Percentiles rank a stretch among this genome's conserved stretches.
Conservation (phyloP, 1,284 basidiomycete genomes). For the Boletus sp. region DNA sequence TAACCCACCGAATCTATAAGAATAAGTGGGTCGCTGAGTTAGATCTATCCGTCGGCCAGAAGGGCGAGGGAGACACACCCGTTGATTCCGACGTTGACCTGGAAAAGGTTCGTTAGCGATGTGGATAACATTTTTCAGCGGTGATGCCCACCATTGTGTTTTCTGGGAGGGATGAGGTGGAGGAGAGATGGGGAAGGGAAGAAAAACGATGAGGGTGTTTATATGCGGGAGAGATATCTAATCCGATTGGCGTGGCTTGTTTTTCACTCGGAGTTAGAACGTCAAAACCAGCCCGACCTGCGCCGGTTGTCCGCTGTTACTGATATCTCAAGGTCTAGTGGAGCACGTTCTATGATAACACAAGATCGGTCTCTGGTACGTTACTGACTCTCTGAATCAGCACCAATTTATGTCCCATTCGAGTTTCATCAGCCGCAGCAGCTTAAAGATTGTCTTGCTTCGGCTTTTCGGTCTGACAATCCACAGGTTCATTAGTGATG, state of each 20-base stretch:
- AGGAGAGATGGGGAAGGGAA: constrained; percentile 4
- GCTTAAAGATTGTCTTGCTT: not conserved
- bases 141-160: constrained; percentile 24
- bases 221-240: constrained; percentile 29
- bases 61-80: constrained; percentile 49
- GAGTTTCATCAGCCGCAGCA: not conserved
- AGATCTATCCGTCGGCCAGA: constrained; percentile 8
- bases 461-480: not conserved
- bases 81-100: constrained; percentile 92
- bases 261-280: constrained; percentile 31
- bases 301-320: not conserved
- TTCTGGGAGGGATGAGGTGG: constrained; percentile 5
- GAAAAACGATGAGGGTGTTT: constrained; percentile 12
- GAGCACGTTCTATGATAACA: no score
- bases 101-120: constrained; percentile 7
- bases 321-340: no score
- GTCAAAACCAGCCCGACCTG: constrained; percentile 13
- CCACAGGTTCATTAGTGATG: not conserved
- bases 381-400: not conserved
- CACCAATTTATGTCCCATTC: not conserved
- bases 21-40: constrained; percentile 6
- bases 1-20: constrained; percentile 73
- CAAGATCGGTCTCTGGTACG: not conserved
- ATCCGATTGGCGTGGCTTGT: constrained; percentile 21
- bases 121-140: not conserved